Conservation (phyloP, 345 rosid species). For the Raphanus raphanistrum region DNA sequence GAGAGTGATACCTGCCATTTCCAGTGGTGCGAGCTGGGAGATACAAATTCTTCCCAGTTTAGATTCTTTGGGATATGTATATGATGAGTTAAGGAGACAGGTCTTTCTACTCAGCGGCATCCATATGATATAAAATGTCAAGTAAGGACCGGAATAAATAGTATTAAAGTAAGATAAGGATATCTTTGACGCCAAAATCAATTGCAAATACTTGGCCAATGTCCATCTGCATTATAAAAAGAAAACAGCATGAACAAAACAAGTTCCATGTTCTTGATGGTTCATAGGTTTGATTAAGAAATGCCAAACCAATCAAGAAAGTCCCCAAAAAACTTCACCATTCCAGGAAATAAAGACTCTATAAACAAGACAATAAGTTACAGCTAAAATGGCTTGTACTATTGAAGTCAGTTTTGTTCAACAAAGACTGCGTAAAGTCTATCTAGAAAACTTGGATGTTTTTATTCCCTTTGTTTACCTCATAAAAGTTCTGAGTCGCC, state of each 20-base stretch:
- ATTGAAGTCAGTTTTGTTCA: slow-evolving; percentile 5
- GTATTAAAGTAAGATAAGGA: slow-evolving; percentile 48
- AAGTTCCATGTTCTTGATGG: background rate
- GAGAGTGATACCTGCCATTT: slow-evolving; percentile 70
- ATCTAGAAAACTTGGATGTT: background rate
- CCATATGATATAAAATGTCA: slow-evolving; percentile 5
- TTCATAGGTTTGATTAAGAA: background rate
- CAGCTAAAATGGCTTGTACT: slow-evolving; percentile 3
- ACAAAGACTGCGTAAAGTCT: slow-evolving; percentile 1
- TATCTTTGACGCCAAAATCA: slow-evolving; percentile 82
- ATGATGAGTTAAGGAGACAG: slow-evolving; percentile 52
- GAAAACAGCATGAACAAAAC: slow-evolving; percentile 8
- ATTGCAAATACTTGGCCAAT: slow-evolving; percentile 79
- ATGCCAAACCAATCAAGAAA: slow-evolving; percentile 2
- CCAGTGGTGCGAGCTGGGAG: slow-evolving; percentile 64
- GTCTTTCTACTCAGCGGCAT: slow-evolving; percentile 1
- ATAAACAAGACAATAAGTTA: background rate
- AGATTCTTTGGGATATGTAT: slow-evolving; percentile 83
- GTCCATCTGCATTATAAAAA: slow-evolving; percentile 59
- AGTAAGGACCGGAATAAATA: slow-evolving; percentile 11
- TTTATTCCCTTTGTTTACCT: slow-evolving; percentile 49
- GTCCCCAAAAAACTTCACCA: slow-evolving; percentile 4
- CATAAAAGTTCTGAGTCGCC: slow-evolving; percentile 41
- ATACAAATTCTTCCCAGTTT: slow-evolving; percentile 63
- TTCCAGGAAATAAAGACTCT: slow-evolving; percentile 8